Conservation (phyloP, 768 basidiomycete species). For the Podaxis rugospora region DNA sequence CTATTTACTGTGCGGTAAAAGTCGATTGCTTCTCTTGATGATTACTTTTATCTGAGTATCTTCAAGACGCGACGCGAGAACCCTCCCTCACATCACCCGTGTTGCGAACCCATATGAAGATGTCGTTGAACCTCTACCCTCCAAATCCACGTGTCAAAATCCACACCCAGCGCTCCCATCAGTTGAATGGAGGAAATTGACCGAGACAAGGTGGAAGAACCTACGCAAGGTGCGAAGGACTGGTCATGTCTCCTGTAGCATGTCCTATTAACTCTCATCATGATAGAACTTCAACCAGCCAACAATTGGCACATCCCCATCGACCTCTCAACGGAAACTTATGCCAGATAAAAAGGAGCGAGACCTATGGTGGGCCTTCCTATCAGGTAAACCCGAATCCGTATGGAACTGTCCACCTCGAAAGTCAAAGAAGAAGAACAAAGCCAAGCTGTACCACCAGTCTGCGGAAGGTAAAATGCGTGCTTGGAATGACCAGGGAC, state of each 20-base stretch:
- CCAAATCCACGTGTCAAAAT: constrained; percentile 15
- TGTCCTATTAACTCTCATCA: constrained; percentile 1
- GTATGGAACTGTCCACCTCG: constrained; percentile 58
- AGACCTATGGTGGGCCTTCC: constrained; percentile 77
- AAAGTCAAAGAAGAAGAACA: constrained; percentile 25
- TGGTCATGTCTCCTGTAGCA: neutral
- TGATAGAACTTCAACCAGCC: constrained; percentile 64
- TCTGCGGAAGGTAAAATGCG: constrained; percentile 27
- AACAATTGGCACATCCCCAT: constrained; percentile 40
- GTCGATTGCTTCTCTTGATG: neutral
- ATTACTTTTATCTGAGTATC: neutral
- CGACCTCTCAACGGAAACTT: constrained; percentile 25
- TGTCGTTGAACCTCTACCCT: constrained; percentile 20
- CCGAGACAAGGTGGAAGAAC: constrained; percentile 58
- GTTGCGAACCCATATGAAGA: constrained; percentile 66
- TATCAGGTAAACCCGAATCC: constrained; percentile 62
- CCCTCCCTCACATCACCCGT: constrained; percentile 60
- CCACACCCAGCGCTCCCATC: constrained; percentile 47
- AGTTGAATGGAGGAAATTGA: constrained; percentile 59
- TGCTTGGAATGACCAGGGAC: constrained; percentile 29
- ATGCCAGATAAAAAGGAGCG: constrained; percentile 72
- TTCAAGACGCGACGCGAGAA: constrained; percentile 64
- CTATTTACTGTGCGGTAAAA: constrained; percentile 75
- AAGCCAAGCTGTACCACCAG: constrained; percentile 15
- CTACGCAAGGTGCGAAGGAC: constrained; percentile 49